Evolutionary conservation across 805 yeast genomes (phyloP), one percentile per base, ranked within the genome.

Genomic region (Torulaspora microellipsoides): DNA sequence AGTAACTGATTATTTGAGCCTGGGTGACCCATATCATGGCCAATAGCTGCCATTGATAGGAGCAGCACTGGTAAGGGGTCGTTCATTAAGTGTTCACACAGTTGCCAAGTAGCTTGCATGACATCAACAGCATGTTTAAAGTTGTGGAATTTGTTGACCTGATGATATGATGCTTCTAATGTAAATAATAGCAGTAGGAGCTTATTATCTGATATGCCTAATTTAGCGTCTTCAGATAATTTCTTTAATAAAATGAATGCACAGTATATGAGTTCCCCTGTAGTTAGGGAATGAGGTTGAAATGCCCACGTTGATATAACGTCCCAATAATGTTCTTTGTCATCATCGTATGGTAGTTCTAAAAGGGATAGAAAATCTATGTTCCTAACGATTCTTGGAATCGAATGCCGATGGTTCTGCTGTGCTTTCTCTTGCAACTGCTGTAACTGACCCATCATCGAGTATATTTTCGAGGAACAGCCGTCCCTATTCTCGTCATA

Each of bases 11-110:
- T 87, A 11, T 95, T 88, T n/a, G 89, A 79, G 1, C 98, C 99
- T 0, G 98, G 98, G 64, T 93, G 99, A 15, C 96, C 95, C 27
- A 86, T 80, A 64, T 93, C 99, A 67, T 93, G 99, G 40, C 98
- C 98, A 34, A 90, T 67, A 1, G 96, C 93, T 0, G 96, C 85
- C 10, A 90, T 69, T 28, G 86, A 72, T 23, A 88, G 65, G 1
- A 84, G 77, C 36, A 85, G 66, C 2, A 74, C 70, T 52, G 83
- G 83, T 27, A 60, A 54, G 43, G 66, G 72, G 14, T 58, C 52
- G 2, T 46, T 20, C 14, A 46, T 45, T 32, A 53, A 44, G 39
- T 36, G 40, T 27, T 46, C 43, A 37, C 60, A 68, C 46, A 82
- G 78, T 60, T 74, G 82, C 68, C 84, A 82, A 27, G 91, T 80